Evolutionary conservation across 306 rosid species (phyloP), one percentile per base, ranked within the genome.

Genomic region (Cicer arietinum): DNA sequence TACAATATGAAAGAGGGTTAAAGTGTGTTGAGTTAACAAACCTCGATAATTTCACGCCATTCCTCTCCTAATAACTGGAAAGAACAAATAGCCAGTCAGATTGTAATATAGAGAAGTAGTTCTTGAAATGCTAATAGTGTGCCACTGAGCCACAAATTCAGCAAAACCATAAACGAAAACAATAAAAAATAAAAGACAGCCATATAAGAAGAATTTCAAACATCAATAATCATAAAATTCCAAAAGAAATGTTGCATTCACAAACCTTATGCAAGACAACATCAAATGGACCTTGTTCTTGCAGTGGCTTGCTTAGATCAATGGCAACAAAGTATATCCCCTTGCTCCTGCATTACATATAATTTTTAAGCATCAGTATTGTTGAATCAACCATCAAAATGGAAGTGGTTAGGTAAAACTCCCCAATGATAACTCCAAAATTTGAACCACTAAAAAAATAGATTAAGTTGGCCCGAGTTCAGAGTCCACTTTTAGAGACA

Each of bases 241-340:
- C 39, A 50, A 67, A 77, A 57, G 18, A 73, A 77, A 61, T 43
- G 47, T 20, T 18, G 12, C 76, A 20, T 48, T 22, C 57, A 46
- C 83, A 45, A 69, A 84, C 89, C 89, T 85, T 85, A 39, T 85
- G 86, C 74, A 85, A 73, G 17, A 85, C 53, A 73, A 85, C 42
- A 62, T 85, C 86, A 69, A 85, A 85, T 57, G 86, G 89, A 69
- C 89, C 89, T 77, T 85, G 89, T 37, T 85, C 89, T 20, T 57
- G 13, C 60, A 85, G 75, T 6, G 89, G 86, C 73, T 77, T 79
- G 70, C 80, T 82, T 64, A 62, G 54, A 80, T 85, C 89, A 79
- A 85, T 74, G 47, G 86, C 72, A 63, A 85, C 79, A 82, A 85
- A 85, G 63, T 13, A 35, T 79, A 85, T 79, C 7, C 89, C 89